Evolutionary conservation across 2,329 filamentous ascomycete genomes (phyloP).

Genomic region (Berkeleyomyces basicola): DNA sequence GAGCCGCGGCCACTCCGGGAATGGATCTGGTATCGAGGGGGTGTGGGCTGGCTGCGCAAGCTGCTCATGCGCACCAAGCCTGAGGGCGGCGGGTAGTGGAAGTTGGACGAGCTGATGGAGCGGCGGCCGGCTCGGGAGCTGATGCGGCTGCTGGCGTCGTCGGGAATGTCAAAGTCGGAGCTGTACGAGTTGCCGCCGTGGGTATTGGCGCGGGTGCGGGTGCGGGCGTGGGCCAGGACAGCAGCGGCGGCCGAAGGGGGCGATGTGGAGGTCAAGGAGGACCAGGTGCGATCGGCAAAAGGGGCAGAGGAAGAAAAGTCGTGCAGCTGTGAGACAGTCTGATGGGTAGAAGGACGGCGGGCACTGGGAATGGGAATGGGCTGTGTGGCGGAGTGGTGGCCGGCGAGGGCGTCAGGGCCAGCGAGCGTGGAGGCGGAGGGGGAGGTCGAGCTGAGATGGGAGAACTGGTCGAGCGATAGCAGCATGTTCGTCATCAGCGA

Average conservation of each 20-base stretch:
- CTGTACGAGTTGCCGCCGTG: constrained; percentile 39
- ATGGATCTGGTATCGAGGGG: constrained; percentile 29
- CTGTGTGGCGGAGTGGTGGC: constrained; percentile 15
- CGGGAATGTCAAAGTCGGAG: constrained; percentile 40
- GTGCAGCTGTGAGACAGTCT: background rate
- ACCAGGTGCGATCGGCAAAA: constrained; percentile 15
- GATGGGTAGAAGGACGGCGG: constrained; percentile 4
- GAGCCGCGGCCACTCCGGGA: constrained; percentile 46
- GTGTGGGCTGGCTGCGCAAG: constrained; percentile 32
- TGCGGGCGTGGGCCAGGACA: constrained; percentile 8
- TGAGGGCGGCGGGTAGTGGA: constrained; percentile 24
- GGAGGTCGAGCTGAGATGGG: constrained; percentile 26
- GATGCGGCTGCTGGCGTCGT: constrained; percentile 37
- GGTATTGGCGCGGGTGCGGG: constrained; percentile 17
- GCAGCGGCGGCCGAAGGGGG: constrained; percentile 5
- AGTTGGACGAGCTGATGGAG: constrained; percentile 68
- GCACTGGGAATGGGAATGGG: constrained; percentile 4
- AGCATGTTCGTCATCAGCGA: constrained; percentile 95
- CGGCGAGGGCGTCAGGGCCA: constrained; percentile 10
- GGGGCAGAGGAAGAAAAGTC: constrained; percentile 1
- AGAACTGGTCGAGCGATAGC: constrained; percentile 71
- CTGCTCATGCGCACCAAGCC: constrained; percentile 46
- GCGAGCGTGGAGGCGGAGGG: constrained; percentile 23
- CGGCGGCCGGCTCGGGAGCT: constrained; percentile 44
- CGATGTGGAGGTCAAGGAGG: constrained; percentile 9